phyloP scores from a whole-genome alignment of 164 flowering plant genomes.

The Umbilicus rupestris region DNA sequence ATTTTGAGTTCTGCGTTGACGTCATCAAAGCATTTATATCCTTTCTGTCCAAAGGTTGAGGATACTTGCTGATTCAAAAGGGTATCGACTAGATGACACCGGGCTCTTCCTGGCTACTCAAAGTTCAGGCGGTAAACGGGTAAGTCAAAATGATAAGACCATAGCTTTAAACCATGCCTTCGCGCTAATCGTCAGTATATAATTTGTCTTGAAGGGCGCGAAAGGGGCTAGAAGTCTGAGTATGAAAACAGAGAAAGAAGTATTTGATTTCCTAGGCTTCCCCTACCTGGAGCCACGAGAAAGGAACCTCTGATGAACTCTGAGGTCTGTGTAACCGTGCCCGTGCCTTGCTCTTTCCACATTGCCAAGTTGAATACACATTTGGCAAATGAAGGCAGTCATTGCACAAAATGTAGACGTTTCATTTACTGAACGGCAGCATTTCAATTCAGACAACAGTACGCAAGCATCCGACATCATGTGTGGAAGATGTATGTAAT shows the following conservation, averaged over 20 bases:
- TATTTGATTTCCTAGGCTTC: slow-evolving; percentile 85
- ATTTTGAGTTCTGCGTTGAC: background rate
- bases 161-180: background rate
- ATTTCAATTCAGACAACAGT: too few species aligned
- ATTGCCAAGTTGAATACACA: background rate
- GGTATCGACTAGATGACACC: slow-evolving; percentile 86
- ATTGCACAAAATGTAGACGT: too few species aligned
- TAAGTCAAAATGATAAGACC: slow-evolving; percentile 14
- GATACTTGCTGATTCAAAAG: slow-evolving; percentile 86
- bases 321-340: background rate
- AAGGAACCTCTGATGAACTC: slow-evolving; percentile 59
- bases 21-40: background rate
- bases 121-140: slow-evolving; percentile 70
- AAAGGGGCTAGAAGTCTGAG: slow-evolving; percentile 52
- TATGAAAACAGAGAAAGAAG: slow-evolving; percentile 66
- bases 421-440: too few species aligned
- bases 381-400: too few species aligned
- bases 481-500: too few species aligned
- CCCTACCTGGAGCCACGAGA: slow-evolving; percentile 91
- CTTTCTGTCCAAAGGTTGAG: slow-evolving; percentile 54
- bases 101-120: slow-evolving; percentile 78
- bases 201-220: slow-evolving; percentile 34
- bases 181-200: background rate
- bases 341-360: background rate
- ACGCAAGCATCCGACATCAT: too few species aligned